Percentiles rank a stretch among this genome's conserved stretches.
phyloP scores from a whole-genome alignment of 2,329 filamentous ascomycete species.

The Talaromyces sp. region DNA sequence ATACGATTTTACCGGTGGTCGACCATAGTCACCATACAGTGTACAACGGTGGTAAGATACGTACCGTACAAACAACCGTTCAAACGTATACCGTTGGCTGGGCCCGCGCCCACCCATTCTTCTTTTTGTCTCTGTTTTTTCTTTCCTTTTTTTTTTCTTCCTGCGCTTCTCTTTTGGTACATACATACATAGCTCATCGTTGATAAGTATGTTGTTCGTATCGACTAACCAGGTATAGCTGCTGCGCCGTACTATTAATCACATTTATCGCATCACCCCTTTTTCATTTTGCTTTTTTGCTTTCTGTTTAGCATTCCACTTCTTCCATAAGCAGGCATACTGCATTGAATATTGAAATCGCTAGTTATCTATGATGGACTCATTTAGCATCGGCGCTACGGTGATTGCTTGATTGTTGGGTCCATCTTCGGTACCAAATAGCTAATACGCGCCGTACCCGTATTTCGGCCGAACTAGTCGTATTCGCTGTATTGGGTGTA shows the following conservation, averaged over 20 bases:
- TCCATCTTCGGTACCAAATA: conserved; percentile 4
- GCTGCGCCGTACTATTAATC: conserved; percentile 5
- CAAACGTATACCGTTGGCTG: conserved; percentile 5
- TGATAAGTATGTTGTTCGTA: conserved; percentile 11
- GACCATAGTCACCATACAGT: neutral
- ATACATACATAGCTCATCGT: neutral
- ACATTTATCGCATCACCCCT: neutral
- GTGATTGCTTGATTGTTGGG: conserved; percentile 7
- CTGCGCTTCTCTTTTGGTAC: neutral
- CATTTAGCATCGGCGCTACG: conserved; percentile 1
- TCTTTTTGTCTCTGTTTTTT: conserved; percentile 1
- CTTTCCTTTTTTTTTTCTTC: neutral
- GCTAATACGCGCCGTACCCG: conserved; percentile 9
- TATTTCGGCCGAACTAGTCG: conserved; percentile 6
- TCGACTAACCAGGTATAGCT: conserved; percentile 5
- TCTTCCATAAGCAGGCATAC: neutral
- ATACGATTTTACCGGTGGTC: neutral
- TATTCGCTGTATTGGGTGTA: conserved; percentile 1
- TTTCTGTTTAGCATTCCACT: neutral
- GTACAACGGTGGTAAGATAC: conserved; percentile 6
- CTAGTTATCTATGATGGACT: neutral
- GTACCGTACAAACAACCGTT: neutral
- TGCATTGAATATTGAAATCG: neutral
- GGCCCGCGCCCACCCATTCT: neutral
- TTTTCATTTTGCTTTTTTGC: neutral